Evolutionary conservation across 371 early-diverging fungal genomes (phyloP), one percentile per base, ranked within the genome.

Genomic region (Phascolomyces articulosus): DNA sequence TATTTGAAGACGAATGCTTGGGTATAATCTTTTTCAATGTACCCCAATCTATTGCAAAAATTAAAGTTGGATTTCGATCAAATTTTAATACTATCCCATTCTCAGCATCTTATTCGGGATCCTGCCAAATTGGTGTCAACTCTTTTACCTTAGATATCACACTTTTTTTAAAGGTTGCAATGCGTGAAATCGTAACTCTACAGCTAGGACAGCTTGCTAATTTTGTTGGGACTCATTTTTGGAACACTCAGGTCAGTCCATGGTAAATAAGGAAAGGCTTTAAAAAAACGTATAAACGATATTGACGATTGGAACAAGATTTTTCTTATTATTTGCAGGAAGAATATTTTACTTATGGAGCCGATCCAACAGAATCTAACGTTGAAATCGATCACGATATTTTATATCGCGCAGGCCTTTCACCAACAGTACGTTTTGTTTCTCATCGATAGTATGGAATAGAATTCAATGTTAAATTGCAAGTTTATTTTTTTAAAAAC

Each of bases 171-270:
- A n/a, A n/a, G n/a, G n/a, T n/a, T n/a, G 23, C 18, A 20, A 92
- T 93, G 91, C 86, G 87, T 54, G 96, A 96, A 67, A 90, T 96
- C 28, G 69, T 96, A 26, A 95, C 97, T 11, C 68, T 97, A 38
- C 96, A 97, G 74, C 77, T 96, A 61, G 97, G 97, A 27, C 87
- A 91, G 24, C 65, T 79, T 31, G 86, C 96, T 41, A 96, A 95
- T 72, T 93, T 83, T 70, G 92, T 93, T 10, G 97, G 95, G 2
- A 87, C 95, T 13, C 96, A 96, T 77, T 92, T 87, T 70, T 97
- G 97, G 97, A 97, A 96, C 69, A 79, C 93, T 15, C 93, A 92
- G 86, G 93, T 62, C 34, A 13, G 47, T 6, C 47, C 16, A 47
- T 20, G 0, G 8, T n/a, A 23, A 20, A 51, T 51, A 13, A 51